Base-by-base conservation (phyloP, 139 green algal species). In the Eudorina sp. region DNA sequence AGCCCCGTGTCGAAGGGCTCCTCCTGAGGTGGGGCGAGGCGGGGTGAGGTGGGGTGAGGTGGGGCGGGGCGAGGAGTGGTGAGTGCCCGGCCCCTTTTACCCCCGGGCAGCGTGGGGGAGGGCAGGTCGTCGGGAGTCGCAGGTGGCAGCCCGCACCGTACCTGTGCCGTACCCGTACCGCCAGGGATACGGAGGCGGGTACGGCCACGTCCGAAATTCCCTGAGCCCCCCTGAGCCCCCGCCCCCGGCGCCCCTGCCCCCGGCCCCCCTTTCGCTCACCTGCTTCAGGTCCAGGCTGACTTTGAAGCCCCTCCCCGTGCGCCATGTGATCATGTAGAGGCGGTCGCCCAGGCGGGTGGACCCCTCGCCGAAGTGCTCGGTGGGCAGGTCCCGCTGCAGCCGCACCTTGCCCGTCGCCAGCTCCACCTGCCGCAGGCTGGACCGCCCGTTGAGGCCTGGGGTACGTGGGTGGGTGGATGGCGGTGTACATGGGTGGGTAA, bases 261-360 rank as follows among this genome's bases (percentile, higher is more conserved):
- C 34, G 64, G 2, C 19, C 34, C 69, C 6, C 64, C n/a, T n/a
- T n/a, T n/a, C 55, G 29, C 70, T 53, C 70, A 95, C 90, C 90
- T 87, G 29, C 48, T 90, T 25, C 8, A 95, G 87, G 62, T 90
- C 70, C 0, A 87, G 36, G 18, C 75, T 83, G 84, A 92, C 92
- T 34, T 88, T 89, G 53, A 94, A 94, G 34, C 81, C 84, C 16
- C 83, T 76, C 1, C 64, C 77, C 36, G 14, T 73, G 82, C 68
- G 91, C 96, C 96, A 98, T 0, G 90, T 96, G 14, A 98, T 87
- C 89, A 98, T 95, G 70, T 96, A 96, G 38, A 99, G 72, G 53
- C 79, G 90, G 82, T 95, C 79, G 0, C 86, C 92, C 41, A 96
- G 69, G 41, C 92, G 91, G 3, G 94, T 90, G 3, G 97, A 41